Evolutionary conservation across 345 rosid genomes (phyloP), one percentile per base, ranked within the genome.

Genomic region (Mercurialis annua): DNA sequence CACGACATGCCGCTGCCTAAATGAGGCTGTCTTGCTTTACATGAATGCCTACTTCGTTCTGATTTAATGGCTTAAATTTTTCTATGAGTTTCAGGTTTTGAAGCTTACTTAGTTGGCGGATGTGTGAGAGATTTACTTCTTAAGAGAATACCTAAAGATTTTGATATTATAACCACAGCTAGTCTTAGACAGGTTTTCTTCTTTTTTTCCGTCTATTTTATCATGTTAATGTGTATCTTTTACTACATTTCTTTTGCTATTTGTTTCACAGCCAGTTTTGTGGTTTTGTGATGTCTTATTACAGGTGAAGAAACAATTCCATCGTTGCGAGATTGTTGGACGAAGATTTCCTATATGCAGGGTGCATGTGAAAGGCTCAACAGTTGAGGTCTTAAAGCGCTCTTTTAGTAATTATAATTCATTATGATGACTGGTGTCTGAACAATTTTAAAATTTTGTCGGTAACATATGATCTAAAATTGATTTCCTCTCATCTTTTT

Each of bases 141-240:
- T 17, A 74, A 85, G 10, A 86, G 80, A 77, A 69, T 70, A 36
- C 99, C 99, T 29, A 94, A 94, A 81, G 99, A 91, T 79, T 91
- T 81, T 80, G 99, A 94, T 80, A 87, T 94, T 53, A 82, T 94
- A 83, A 94, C 99, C 65, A 85, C 98, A 1, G 99, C 99, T 30
- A 74, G 56, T 14, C 96, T 91, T 67, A 70, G 70, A 54, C 76
- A 94, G 98, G 99, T 94, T 67, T 62, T 43, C 1, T 59, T 23
- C 3, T 58, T 20, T 23, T 40, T 38, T 1, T 20, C 33, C 18
- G 23, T 2, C 5, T 62, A 44, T 38, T 38, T 10, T 42, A 18
- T 49, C 30, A 36, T 10, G 31, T 57, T 21, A 2, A 10, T 53
- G 2, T 26, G 0, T 24, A 3, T 2, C 10, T 18, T 29, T 46